These are phyloP conservation scores for Stereocaulon alpinum DNA, from an alignment of 495 filamentous ascomycete genomes.

Conservation along the genomic window DNA sequence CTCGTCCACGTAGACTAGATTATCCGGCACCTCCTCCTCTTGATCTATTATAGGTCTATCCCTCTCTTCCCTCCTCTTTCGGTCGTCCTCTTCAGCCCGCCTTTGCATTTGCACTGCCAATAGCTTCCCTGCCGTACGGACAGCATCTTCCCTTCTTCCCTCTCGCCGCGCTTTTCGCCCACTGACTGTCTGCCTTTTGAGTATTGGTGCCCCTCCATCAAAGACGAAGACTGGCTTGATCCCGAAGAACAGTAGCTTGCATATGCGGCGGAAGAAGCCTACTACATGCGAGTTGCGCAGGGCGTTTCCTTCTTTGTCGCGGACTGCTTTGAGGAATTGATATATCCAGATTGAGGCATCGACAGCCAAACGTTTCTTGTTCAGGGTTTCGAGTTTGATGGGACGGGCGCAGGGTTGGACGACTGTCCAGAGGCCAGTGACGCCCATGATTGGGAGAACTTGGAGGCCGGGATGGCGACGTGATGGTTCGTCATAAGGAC, in stretches of 20 bases:
- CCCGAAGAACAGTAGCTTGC: constrained; percentile 93
- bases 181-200: constrained; percentile 86
- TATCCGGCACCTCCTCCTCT: constrained; percentile 57
- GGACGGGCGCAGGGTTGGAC: constrained; percentile 75
- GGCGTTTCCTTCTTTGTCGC: constrained; percentile 96
- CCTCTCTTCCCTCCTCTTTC: constrained; percentile 45
- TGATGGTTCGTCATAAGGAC: no score
- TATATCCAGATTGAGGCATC: constrained; percentile 99
- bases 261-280: constrained; percentile 95
- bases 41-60: constrained; percentile 30
- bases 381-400: constrained; percentile 90
- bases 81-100: constrained; percentile 70
- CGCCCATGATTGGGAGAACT: constrained; percentile 58
- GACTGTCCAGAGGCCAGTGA: constrained; percentile 92
- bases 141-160: constrained; percentile 85
- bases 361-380: constrained; percentile 87
- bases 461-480: no score
- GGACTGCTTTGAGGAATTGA: constrained; percentile 96
- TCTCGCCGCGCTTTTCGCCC: constrained; percentile 70
- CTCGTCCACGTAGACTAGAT: constrained; percentile 83
- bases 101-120: constrained; percentile 89
- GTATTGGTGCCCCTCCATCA: constrained; percentile 82
- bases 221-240: constrained; percentile 97
- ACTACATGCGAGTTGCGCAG: constrained; percentile 90
- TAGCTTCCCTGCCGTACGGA: constrained; percentile 77